Base-by-base conservation (phyloP, 306 rosid species). In the Astragalus glycyphyllos region DNA sequence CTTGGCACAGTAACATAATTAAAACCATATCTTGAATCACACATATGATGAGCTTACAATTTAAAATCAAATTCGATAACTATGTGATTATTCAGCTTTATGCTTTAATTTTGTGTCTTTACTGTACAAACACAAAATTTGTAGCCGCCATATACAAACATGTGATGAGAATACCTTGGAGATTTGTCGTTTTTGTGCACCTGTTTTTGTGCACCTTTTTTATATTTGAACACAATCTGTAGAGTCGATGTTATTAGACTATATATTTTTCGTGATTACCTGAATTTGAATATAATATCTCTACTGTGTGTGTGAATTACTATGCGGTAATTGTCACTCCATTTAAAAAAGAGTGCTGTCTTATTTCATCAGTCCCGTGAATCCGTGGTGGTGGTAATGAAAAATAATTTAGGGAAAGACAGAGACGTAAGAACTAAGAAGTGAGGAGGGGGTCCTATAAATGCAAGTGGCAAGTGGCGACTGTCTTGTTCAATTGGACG, bases 1-100 rank as follows among this genome's bases (percentile, higher is more conserved):
- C 42, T 45, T 45, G 79, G 61, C 51, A 57, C 44, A 26, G 37
- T 74, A 9, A 56, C 23, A 66, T 45, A 65, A 4, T 9, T 53
- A 53, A 64, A 45, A 34, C 1, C 13, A 63, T 29, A 53, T 29
- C 38, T 74, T 74, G 40, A 53, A 63, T 64, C 56, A 63, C 56
- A 58, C 60, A 16, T 53, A 7, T 59, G 10, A 7, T 59, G 10
- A 11, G 29, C 50, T 58, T 38, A 47, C 45, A 29, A 6, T 4
- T n/a, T n/a, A 23, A 45, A 41, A 26, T 41, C 13, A 47, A 14
- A 47, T 14, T 65, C 31, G 15, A 14, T 47, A 2, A 1, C 5
- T 69, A 26, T 55, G 5, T 42, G 5, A 7, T 48, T 35, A 65
- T 9, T 14, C 6, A 6, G 4, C 54, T 32, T 32, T 66, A 11